Base-by-base conservation (phyloP, 2,329 filamentous ascomycete genomes). In the Fusarium camptoceras region DNA sequence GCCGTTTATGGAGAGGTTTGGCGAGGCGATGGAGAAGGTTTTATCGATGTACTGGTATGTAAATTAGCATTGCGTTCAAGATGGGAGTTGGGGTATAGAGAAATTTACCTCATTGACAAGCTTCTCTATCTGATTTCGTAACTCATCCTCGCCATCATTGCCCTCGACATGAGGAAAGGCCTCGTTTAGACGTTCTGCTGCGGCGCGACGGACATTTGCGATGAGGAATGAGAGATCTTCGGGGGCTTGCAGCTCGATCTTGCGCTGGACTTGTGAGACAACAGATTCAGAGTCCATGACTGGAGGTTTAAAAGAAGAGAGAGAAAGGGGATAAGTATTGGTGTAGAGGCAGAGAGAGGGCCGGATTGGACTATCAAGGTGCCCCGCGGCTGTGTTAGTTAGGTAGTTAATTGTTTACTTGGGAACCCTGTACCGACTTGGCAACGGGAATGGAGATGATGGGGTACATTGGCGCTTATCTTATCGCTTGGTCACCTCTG, bases 181-280 rank as follows among this genome's bases (percentile, higher is more conserved):
- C 72, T 87, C 85, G 78, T 89, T 85, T 63, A 95, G 86, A 77
- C 89, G 91, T 73, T 88, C 86, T 46, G 86, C 84, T 14, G 92
- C 92, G 59, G 90, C 89, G 78, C 85, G 85, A 76, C 89, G 89
- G 68, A 93, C 88, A 76, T 92, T 92, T 70, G 85, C 81, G 73
- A 92, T 85, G 28, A 95, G 86, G 80, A 90, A 92, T 59, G 86
- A 81, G 34, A 94, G 85, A 80, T 95, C 92, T 50, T 91, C 88
- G 43, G 89, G 87, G n/a, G 87, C 86, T 81, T 94, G 92, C 54
- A 95, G 88, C 81, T 94, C 92, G 78, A 95, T 92, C 81, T 90
- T 91, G 78, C 92, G 90, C 80, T 94, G 89, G 71, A 80, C 79
- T 39, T 82, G 77, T 11, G 79, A 75, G 60, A 78, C 73, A 59